Percentiles rank a stretch among this genome's conserved stretches.
Conservation (phyloP, 805 yeast species). For the Candida schatavii region DNA sequence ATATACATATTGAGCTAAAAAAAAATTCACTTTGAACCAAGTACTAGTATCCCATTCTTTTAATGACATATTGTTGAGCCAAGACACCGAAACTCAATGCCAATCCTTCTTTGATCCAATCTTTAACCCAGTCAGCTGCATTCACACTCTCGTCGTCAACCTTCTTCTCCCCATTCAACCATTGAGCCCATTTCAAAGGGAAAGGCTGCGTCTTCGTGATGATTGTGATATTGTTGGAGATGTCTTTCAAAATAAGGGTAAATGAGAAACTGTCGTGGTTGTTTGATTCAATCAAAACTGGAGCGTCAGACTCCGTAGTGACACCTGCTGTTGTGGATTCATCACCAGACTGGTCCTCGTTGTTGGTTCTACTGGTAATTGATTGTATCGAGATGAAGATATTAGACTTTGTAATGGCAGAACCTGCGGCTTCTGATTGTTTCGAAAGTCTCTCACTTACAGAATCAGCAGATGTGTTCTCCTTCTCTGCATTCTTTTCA, state of each 20-base stretch:
- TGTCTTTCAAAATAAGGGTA: constrained; percentile 72
- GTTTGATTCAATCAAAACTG: constrained; percentile 43
- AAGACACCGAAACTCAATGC: constrained; percentile 77
- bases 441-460: constrained; percentile 16
- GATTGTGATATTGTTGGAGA: constrained; percentile 70
- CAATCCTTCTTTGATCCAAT: constrained; percentile 57
- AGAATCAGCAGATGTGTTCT: constrained; percentile 12
- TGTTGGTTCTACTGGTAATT: constrained; percentile 39
- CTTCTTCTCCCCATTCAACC: constrained; percentile 62
- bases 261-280: constrained; percentile 65
- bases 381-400: constrained; percentile 73
- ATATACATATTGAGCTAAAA: background rate
- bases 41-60: constrained; percentile 71
- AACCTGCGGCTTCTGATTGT: constrained; percentile 10
- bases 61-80: constrained; percentile 87
- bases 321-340: too few species aligned
- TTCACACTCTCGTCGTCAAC: constrained; percentile 28
- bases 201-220: constrained; percentile 83
- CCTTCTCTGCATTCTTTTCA: background rate
- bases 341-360: constrained; percentile 13
- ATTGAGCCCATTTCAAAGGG: constrained; percentile 87
- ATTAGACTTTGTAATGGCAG: constrained; percentile 46
- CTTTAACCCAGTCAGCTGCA: constrained; percentile 43
- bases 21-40: background rate
- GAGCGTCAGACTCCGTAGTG: constrained; percentile 17